These are phyloP conservation scores for Poa pratensis DNA, from an alignment of 176 grass and related monocot species.

Conservation along the genomic window DNA sequence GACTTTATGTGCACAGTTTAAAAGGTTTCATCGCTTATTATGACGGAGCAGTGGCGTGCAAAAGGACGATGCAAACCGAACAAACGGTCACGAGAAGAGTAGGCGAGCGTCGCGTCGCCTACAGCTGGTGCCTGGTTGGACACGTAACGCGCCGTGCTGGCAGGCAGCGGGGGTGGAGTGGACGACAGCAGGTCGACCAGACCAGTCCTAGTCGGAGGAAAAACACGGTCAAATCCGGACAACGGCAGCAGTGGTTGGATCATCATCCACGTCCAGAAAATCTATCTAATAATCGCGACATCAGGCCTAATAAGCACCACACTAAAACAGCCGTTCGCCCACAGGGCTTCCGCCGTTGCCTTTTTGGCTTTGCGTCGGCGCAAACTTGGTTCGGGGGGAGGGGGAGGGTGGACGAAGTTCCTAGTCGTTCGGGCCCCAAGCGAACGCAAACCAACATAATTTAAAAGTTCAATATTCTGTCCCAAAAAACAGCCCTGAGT, in stretches of 20 bases:
- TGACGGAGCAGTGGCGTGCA: background rate
- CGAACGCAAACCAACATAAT: too few relatives aligned
- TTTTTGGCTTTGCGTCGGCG: too few relatives aligned
- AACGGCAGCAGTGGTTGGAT: background rate
- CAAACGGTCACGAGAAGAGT: conserved; percentile 33
- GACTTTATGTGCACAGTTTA: too few relatives aligned
- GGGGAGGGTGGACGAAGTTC: too few relatives aligned
- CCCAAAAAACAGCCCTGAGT: too few relatives aligned
- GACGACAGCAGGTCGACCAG: background rate
- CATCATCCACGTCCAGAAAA: background rate
- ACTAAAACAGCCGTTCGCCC: too few relatives aligned
- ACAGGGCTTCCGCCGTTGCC: too few relatives aligned
- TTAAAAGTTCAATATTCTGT: too few relatives aligned
- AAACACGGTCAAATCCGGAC: conserved; percentile 16
- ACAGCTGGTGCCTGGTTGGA: conserved; percentile 58
- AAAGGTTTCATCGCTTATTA: background rate
- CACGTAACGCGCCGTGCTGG: too few relatives aligned
- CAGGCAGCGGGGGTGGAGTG: conserved; percentile 33
- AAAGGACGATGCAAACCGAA: background rate
- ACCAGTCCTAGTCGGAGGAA: background rate
- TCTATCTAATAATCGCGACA: background rate
- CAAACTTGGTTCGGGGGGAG: too few relatives aligned
- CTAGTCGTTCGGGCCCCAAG: too few relatives aligned
- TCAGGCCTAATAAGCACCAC: background rate
- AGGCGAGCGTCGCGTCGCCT: background rate